Base-by-base conservation (phyloP, 2,329 filamentous ascomycete species). In the Colletotrichum sp. region DNA sequence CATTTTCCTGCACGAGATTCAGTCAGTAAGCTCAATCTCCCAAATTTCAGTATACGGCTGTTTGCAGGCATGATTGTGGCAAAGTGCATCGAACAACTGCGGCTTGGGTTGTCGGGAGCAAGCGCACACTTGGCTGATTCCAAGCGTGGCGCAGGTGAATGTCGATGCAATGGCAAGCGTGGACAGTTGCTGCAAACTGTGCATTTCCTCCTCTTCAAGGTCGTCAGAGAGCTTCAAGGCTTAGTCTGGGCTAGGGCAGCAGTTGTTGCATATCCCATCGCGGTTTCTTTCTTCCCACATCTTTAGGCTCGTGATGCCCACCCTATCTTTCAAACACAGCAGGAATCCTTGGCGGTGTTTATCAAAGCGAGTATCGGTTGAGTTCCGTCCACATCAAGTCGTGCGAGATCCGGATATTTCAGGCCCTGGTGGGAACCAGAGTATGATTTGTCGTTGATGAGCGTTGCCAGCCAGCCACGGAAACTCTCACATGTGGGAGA, bases 1-100 rank as follows among this genome's bases (percentile, higher is more conserved):
- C 97, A 99, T 99, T 89, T 99, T 99, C 82, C 97, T 99, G 87
- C 82, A 80, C 75, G 27, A 28, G 12, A 13, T 30, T 34, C 36
- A 28, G 63, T 77, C 57, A 77, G 69, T 55, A 73, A 36, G 36
- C 16, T 68, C 16, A 7, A 64, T 19, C 11, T 8, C 16, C 28
- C 25, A 52, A 16, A 60, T 16, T 59, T 28, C 34, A 68, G 36
- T 15, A 44, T 30, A n/a, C 27, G 57, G 19, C 65, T 30, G 36
- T 72, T 55, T 59, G 36, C 22, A 15, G 30, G 30, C 27, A 34
- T 11, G 30, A n/a, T 7, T 30, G 59, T 63, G 59, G 59, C 22
- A 19, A 30, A 63, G 13, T 52, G 36, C 22, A 15, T 52, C 36
- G 12, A 36, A 30, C 25, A 48, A 22, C 36, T 52, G 39, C 25